Conservation (phyloP, 805 yeast genomes). For the Maudiozyma turicensis region DNA sequence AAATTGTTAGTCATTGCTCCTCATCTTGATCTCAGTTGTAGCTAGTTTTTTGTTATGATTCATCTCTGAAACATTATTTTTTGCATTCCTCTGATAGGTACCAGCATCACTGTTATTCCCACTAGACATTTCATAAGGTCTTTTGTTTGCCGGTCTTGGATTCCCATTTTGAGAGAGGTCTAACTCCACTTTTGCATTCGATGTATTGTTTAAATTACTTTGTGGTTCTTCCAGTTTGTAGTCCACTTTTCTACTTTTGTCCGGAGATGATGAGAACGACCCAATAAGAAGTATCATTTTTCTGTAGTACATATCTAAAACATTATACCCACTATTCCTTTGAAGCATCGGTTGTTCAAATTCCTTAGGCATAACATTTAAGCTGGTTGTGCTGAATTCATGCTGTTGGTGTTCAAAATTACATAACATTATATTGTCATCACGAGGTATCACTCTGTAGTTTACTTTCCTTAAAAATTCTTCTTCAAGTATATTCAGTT, state of each 20-base stretch:
- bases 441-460: slow-evolving; percentile 63
- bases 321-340: slow-evolving; percentile 29
- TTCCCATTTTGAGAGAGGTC: background rate
- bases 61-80: background rate
- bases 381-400: slow-evolving; percentile 7
- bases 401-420: slow-evolving; percentile 23
- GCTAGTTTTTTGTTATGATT: slow-evolving; percentile 1
- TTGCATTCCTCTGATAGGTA: background rate
- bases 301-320: slow-evolving; percentile 39
- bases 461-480: slow-evolving; percentile 76
- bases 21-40: background rate
- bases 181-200: background rate
- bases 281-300: slow-evolving; percentile 45
- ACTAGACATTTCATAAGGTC: background rate
- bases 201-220: background rate
- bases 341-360: slow-evolving; percentile 7
- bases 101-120: background rate
- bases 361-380: background rate
- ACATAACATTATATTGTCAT: slow-evolving; percentile 32
- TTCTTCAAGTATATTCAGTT: slow-evolving; percentile 76
- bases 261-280: slow-evolving; percentile 20
- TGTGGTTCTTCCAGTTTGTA: slow-evolving; percentile 9
- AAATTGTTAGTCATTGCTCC: background rate
- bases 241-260: slow-evolving; percentile 18
- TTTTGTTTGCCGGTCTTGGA: background rate